These are phyloP conservation scores for Cucurbita pepo DNA, from an alignment of 306 rosid genomes.

Conservation along the genomic window DNA sequence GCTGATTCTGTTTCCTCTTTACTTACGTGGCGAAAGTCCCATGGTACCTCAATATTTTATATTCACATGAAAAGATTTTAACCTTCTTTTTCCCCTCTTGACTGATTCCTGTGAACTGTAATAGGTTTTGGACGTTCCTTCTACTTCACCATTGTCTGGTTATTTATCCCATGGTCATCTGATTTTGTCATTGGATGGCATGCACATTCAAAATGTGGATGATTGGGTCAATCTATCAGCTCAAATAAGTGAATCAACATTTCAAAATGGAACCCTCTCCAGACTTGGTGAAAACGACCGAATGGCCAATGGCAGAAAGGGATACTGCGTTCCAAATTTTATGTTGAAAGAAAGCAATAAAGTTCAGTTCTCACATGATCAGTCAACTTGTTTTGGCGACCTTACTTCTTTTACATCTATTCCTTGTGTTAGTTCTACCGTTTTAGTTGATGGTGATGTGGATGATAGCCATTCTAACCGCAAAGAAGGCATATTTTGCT, in stretches of 20 bases:
- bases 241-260: slow-evolving; percentile 22
- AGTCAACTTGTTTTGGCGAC: slow-evolving; percentile 33
- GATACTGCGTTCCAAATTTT: slow-evolving; percentile 54
- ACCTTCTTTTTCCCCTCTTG: not conserved
- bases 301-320: slow-evolving; percentile 32
- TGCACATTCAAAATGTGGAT: slow-evolving; percentile 31
- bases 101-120: slow-evolving; percentile 11
- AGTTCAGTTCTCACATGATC: slow-evolving; percentile 15
- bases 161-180: slow-evolving; percentile 58
- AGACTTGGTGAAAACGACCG: slow-evolving; percentile 8
- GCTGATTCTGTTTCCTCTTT: slow-evolving; percentile 56
- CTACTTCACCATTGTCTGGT: slow-evolving; percentile 51
- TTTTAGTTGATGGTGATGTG: slow-evolving; percentile 14
- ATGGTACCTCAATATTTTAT: slow-evolving; percentile 31
- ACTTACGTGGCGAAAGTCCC: slow-evolving; percentile 34
- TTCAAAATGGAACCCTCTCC: slow-evolving; percentile 20
- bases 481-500: slow-evolving; percentile 33
- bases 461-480: slow-evolving; percentile 14
- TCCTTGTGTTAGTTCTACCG: slow-evolving; percentile 20
- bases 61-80: not conserved
- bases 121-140: slow-evolving; percentile 57
- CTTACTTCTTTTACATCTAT: slow-evolving; percentile 33
- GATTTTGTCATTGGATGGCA: slow-evolving; percentile 49
- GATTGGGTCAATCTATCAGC: slow-evolving; percentile 52
- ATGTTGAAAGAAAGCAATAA: slow-evolving; percentile 36